A percentile compares a stretch with the other conserved stretches of the same genome.
Conservation (phyloP, 805 yeast species). For the Ogataea saltuana region DNA sequence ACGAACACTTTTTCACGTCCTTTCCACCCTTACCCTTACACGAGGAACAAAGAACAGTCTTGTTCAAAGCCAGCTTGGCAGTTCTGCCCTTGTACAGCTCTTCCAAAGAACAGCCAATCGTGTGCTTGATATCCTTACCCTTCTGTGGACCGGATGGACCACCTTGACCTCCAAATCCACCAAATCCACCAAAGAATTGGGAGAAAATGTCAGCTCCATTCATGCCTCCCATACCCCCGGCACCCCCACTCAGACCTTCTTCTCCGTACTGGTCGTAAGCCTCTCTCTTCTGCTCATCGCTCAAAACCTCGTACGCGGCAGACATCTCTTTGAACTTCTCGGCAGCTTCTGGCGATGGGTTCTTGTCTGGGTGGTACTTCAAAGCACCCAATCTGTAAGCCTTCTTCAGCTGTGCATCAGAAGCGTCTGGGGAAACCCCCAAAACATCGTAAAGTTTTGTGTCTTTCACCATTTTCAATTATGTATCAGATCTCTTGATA, state of each 20-base stretch:
- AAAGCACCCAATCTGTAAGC: conserved; percentile 82
- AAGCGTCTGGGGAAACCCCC: conserved; percentile 70
- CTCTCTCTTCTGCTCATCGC: conserved; percentile 86
- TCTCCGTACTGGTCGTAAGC: conserved; percentile 88
- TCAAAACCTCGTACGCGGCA: conserved; percentile 82
- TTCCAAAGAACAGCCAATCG: conserved; percentile 81
- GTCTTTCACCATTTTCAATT: conserved; percentile 69
- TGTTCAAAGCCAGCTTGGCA: conserved; percentile 90
- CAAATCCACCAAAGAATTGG: conserved; percentile 62
- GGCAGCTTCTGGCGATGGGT: conserved; percentile 85
- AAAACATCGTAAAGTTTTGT: conserved; percentile 73
- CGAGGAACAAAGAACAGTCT: conserved; percentile 80
- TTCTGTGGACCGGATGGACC: conserved; percentile 81
- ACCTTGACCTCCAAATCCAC: conserved; percentile 65
- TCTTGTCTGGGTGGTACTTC: conserved; percentile 82
- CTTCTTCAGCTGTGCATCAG: conserved; percentile 72
- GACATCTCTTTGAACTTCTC: conserved; percentile 93
- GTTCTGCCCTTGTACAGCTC: conserved; percentile 93
- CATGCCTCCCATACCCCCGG: conserved; percentile 59
- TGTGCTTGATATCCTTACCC: conserved; percentile 90
- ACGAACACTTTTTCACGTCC: conserved; percentile 80
- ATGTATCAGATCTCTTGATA: neutral
- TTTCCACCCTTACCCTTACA: conserved; percentile 98
- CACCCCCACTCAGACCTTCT: conserved; percentile 85
- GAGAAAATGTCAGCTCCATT: conserved; percentile 54